These are phyloP conservation scores for Termitomyces sp. DNA, from an alignment of 768 basidiomycete genomes.

Conservation along the genomic window DNA sequence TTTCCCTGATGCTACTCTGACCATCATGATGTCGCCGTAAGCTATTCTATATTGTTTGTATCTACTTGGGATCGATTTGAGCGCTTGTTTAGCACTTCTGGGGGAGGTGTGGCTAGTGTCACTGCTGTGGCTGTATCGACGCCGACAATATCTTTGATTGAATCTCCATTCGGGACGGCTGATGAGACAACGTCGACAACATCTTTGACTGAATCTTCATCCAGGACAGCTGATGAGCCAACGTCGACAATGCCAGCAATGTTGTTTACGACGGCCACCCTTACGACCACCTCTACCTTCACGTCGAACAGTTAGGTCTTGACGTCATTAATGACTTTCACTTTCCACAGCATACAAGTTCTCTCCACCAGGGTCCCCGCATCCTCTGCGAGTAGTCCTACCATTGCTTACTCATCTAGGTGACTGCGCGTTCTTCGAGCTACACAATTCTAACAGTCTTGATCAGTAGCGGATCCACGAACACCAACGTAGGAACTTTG, in stretches of 20 bases:
- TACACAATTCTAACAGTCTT: too few species aligned
- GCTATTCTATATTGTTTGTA: background rate
- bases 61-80: background rate
- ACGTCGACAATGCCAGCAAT: background rate
- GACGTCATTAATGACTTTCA: background rate
- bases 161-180: constrained; percentile 1
- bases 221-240: background rate
- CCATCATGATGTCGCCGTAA: background rate
- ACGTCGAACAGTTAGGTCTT: constrained; percentile 2
- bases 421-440: too few species aligned
- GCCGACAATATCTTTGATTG: constrained; percentile 3
- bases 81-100: background rate
- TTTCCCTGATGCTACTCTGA: too few species aligned
- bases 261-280: background rate
- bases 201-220: constrained; percentile 6
- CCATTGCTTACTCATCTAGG: too few species aligned
- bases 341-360: constrained; percentile 6
- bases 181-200: background rate
- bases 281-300: constrained; percentile 4
- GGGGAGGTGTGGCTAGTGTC: background rate
- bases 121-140: background rate
- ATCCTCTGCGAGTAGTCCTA: too few species aligned
- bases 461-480: too few species aligned
- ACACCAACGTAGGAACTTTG: too few species aligned
- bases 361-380: background rate